phyloP scores from a whole-genome alignment of 2,329 filamentous ascomycete genomes.

The Chaetothyriales sp. region DNA sequence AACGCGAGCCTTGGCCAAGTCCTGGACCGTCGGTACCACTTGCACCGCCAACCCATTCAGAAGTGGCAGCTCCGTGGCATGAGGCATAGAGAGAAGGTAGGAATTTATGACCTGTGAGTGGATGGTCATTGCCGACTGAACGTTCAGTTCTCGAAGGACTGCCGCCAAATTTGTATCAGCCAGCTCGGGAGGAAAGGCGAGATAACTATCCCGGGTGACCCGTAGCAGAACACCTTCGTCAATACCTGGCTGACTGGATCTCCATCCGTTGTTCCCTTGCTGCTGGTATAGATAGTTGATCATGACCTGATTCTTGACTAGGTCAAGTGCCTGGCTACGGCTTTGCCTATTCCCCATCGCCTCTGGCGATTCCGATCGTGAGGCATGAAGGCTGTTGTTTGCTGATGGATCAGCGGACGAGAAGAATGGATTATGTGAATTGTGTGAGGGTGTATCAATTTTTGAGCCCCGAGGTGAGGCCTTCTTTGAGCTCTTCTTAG shows the following conservation, averaged over 20 bases:
- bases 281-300: conserved; percentile 72
- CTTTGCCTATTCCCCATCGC: not conserved
- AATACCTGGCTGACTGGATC: conserved; percentile 55
- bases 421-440: not conserved
- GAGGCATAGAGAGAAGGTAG: conserved; percentile 58
- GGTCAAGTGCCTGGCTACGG: not conserved
- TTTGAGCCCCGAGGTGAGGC: not conserved
- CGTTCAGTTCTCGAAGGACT: conserved; percentile 55
- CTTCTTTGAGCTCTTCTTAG: not conserved
- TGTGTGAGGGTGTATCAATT: not conserved
- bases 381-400: not conserved
- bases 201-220: conserved; percentile 54
- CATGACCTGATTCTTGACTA: conserved; percentile 65
- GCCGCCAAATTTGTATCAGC: conserved; percentile 48
- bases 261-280: conserved; percentile 56
- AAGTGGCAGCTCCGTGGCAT: conserved; percentile 60
- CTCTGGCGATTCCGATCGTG: not conserved
- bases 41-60: conserved; percentile 66
- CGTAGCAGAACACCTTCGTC: conserved; percentile 60
- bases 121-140: conserved; percentile 67
- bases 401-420: not conserved
- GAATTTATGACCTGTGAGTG: conserved; percentile 69
- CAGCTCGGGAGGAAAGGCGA: conserved; percentile 57
- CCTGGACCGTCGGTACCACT: conserved; percentile 57
- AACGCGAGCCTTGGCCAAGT: conserved; percentile 57